phyloP scores from a whole-genome alignment of 768 basidiomycete species.

The Trametes elegans region DNA sequence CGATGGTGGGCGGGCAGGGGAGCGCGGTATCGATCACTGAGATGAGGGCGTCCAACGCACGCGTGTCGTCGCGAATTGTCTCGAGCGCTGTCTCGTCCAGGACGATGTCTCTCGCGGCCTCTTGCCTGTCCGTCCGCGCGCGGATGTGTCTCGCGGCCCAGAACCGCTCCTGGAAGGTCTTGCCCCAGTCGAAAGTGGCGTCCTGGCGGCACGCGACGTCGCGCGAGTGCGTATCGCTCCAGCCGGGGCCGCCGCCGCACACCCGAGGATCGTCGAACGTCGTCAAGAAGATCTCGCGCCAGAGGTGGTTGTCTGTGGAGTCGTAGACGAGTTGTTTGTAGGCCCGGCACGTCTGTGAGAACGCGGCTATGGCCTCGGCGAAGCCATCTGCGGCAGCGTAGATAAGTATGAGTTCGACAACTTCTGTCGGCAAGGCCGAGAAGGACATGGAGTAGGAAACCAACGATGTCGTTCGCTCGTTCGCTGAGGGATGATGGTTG shows the following conservation, averaged over 20 bases:
- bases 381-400: conserved; percentile 23
- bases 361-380: conserved; percentile 29
- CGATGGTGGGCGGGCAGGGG: conserved; percentile 26
- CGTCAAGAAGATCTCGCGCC: conserved; percentile 38
- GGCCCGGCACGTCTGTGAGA: conserved; percentile 34
- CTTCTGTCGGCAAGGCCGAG: conserved; percentile 31
- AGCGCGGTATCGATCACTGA: conserved; percentile 34
- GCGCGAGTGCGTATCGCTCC: neutral
- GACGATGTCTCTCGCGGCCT: neutral
- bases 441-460: conserved; percentile 2
- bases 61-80: conserved; percentile 5
- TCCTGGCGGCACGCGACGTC: neutral
- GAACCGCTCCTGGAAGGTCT: conserved; percentile 25
- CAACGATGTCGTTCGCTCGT: neutral
- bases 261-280: conserved; percentile 36
- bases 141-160: conserved; percentile 27
- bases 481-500: too few relatives aligned
- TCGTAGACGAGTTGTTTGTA: conserved; percentile 33
- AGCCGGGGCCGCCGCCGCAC: conserved; percentile 11
- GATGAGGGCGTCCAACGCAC: conserved; percentile 32
- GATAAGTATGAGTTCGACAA: conserved; percentile 36
- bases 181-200: conserved; percentile 24
- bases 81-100: neutral
- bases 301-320: conserved; percentile 33
- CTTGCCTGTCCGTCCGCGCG: neutral